Base-by-base conservation (phyloP, 305 asterid genomes). In the Nicotiana rustica region DNA sequence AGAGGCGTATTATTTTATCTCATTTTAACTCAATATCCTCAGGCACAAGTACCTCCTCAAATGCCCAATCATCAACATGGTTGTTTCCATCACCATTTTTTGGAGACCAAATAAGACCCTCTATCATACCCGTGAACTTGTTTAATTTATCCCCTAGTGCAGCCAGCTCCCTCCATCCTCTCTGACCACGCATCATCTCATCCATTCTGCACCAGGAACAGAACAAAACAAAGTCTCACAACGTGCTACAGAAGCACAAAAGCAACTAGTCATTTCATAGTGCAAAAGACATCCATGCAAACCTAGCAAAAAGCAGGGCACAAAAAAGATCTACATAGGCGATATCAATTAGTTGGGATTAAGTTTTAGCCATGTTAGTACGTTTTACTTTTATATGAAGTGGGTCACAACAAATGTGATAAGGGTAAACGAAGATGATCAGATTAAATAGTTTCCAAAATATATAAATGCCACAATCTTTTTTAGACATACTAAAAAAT, bases 141-240 rank as follows among this genome's bases (percentile, higher is more conserved):
- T 94, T 91, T 57, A 94, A 84, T 88, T 91, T 96, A 88, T 96
- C 98, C 78, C 98, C 99, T 61, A 94, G 90, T 70, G 93, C 86
- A 81, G 98, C 98, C 88, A 96, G 85, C 85, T 96, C 99, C 88
- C 98, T 91, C 99, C 99, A 96, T 69, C 98, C 98, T 85, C 97
- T 92, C 87, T 96, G 98, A 29, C 98, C 99, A 66, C 92, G 90
- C 99, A 96, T 96, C 99, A 96, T 96, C 90, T 96, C 99, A 89
- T 96, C 99, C 98, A 94, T 96, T 92, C 99, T 96, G 92, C 92
- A 88, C 61, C 85, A 79, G 59, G 57, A 83, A 78, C 10, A 69
- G 81, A 76, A 56, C 75, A 76, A 18, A 10, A 29, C 0, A 1
- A n/a, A 7, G 49, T 76, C 31, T 52, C 47, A 55, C 56, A 15